Evolutionary conservation across 2,329 filamentous ascomycete species (phyloP).

Genomic region (Botrytis hyacinthi): DNA sequence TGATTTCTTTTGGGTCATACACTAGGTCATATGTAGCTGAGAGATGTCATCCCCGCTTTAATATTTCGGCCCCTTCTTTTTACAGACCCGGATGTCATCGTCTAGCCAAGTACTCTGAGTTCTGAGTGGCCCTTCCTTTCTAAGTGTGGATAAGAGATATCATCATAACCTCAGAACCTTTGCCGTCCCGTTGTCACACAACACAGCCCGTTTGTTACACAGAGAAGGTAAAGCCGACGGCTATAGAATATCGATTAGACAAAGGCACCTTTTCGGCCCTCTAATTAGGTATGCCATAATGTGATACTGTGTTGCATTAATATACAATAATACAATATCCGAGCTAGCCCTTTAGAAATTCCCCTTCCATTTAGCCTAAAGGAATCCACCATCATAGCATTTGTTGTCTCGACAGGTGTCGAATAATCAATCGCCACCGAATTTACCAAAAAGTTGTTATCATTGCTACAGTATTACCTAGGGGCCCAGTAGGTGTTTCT

Average conservation of each 20-base stretch:
- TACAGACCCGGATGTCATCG: background rate
- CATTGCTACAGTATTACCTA: background rate
- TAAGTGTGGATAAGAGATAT: background rate
- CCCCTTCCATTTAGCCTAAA: slow-evolving; percentile 15
- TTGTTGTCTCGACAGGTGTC: background rate
- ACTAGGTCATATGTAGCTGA: background rate
- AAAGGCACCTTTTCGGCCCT: background rate
- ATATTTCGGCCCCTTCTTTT: background rate
- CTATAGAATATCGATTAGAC: background rate
- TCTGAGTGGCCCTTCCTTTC: background rate
- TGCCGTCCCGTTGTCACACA: background rate
- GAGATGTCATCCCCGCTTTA: background rate
- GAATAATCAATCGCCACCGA: background rate
- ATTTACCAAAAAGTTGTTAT: background rate
- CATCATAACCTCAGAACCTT: background rate
- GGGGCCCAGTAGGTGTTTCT: background rate
- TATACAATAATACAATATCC: background rate
- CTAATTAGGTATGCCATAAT: background rate
- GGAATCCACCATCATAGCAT: background rate
- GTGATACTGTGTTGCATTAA: background rate
- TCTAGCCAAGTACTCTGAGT: background rate
- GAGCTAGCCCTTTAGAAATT: background rate
- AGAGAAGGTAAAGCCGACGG: background rate
- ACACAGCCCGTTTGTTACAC: background rate
- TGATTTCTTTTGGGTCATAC: background rate